Evolutionary conservation across 345 rosid genomes (phyloP), one percentile per base, ranked within the genome.

Genomic region (Carallia brachiata): DNA sequence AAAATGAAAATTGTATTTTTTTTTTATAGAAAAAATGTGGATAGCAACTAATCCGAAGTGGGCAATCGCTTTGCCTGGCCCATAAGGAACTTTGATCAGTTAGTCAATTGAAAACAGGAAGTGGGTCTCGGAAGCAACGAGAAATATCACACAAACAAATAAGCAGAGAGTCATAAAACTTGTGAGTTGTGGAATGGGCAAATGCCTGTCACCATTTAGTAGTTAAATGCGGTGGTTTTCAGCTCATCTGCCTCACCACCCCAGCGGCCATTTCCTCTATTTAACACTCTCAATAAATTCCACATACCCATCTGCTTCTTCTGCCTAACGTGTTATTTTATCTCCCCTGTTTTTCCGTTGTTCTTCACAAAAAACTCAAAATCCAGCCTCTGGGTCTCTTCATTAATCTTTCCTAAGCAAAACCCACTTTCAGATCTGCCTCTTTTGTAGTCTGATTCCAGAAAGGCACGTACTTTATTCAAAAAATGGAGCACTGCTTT

Each of bases 201-300:
- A 23, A 23, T 23, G 23, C 23, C 60, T 18, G 62, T 61, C 76
- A 15, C 6, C 61, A 15, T 27, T 7, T 27, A 52, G 83, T 68
- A 74, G 80, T 82, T 86, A 78, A 85, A 73, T 78, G 68, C 58
- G 90, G 84, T 73, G 77, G 96, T 82, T 90, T 67, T 78, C 87
- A 19, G 90, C 87, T 92, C 90, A 87, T 76, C 96, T 53, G 81
- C 92, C 77, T 78, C 47, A 74, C 59, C 91, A 1, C 17, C 62
- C 66, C 64, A n/a, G 17, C n/a, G 8, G 39, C 75, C 80, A 66
- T 62, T 73, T 63, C 73, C 58, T 36, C 28, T 36, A 27, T 4
- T 23, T 7, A 3, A 3, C 36, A 18, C 71, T 58, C 61, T 50
- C 52, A 23, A 18, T 75, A 23, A 69, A 68, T 48, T 34, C 32